Conservation (phyloP, 371 early-diverging fungal species). For the Smittium culicis region DNA sequence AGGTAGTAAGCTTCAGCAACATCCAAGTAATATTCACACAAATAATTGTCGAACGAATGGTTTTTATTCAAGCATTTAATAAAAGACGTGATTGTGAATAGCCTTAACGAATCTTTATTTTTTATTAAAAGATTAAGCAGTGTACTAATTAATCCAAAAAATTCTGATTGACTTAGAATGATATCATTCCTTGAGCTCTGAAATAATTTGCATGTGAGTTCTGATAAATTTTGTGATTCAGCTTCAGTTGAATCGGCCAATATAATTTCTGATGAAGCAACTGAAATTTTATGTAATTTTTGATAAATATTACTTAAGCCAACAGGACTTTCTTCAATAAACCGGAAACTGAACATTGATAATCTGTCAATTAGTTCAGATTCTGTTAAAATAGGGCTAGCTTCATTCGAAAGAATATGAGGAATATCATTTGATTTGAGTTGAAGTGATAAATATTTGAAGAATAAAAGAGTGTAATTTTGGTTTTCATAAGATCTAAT, state of each 20-base stretch:
- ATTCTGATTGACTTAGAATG: neutral
- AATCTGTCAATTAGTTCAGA: neutral
- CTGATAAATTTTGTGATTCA: neutral
- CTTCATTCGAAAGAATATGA: neutral
- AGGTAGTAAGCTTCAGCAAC: neutral
- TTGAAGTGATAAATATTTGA: neutral
- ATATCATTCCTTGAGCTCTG: neutral
- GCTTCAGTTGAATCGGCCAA: neutral
- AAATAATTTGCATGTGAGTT: neutral
- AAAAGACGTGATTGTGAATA: neutral
- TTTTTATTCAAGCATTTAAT: neutral
- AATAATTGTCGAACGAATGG: neutral
- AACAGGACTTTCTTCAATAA: neutral
- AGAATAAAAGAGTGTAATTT: neutral
- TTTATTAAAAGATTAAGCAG: neutral
- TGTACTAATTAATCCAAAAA: neutral
- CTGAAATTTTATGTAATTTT: neutral
- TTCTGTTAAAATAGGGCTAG: neutral
- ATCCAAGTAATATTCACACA: neutral
- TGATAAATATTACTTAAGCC: neutral
- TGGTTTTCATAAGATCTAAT: neutral
- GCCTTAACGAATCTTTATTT: neutral
- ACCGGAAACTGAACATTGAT: neutral
- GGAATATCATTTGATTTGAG: neutral
- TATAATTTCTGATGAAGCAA: neutral